These are phyloP conservation scores for Schoenoplectus tabernaemontani DNA, from an alignment of 202 grass and related monocot species.

Conservation along the genomic window DNA sequence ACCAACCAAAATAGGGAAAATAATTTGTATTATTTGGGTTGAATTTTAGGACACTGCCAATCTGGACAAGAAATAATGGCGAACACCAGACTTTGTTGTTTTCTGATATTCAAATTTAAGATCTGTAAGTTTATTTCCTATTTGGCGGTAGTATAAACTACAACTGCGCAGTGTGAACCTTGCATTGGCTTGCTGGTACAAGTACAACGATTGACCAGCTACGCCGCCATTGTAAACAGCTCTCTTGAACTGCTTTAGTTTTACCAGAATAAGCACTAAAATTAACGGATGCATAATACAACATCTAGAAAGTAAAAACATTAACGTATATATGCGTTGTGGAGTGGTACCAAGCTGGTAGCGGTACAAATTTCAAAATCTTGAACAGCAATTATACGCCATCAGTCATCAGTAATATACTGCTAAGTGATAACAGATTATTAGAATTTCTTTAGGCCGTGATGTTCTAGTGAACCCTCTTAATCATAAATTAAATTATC, in stretches of 20 bases:
- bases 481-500: no score
- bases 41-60: conserved; percentile 1
- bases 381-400: background rate
- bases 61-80: background rate
- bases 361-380: background rate
- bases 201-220: background rate
- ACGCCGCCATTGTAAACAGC: background rate
- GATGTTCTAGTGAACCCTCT: no score
- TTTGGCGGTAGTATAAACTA: background rate
- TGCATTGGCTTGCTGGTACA: background rate
- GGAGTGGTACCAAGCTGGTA: background rate
- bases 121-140: background rate
- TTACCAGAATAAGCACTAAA: background rate
- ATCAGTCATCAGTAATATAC: background rate
- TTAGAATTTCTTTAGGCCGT: no score
- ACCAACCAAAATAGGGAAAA: background rate
- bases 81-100: conserved; percentile 1
- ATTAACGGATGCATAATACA: background rate
- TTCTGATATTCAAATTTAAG: background rate
- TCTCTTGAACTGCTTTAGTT: background rate
- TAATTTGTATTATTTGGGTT: conserved; percentile 16
- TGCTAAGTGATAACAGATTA: no score
- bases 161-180: background rate
- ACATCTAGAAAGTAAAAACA: background rate
- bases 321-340: background rate